Conservation (phyloP, 192 early-diverging fungal species). For the Linnemannia schmuckeri region DNA sequence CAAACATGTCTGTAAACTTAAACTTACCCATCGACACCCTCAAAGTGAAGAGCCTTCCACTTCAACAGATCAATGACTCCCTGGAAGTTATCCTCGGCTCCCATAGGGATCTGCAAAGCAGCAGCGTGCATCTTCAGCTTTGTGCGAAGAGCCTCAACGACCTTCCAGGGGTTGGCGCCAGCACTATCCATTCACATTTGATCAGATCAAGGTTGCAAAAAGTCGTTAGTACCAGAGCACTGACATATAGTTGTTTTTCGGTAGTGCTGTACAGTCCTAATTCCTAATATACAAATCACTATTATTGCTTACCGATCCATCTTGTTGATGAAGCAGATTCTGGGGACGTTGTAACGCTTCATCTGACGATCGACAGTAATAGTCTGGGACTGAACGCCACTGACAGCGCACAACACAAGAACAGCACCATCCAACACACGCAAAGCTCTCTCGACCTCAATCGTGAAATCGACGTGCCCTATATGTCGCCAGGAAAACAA, state of each 20-base stretch:
- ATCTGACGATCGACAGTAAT: slow-evolving; percentile 93
- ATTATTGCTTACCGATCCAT: slow-evolving; percentile 76
- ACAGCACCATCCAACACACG: slow-evolving; percentile 91
- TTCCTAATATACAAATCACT: not conserved
- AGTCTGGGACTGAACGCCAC: slow-evolving; percentile 89
- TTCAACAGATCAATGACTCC: slow-evolving; percentile 94
- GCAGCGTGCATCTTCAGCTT: slow-evolving; percentile 86
- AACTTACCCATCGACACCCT: slow-evolving; percentile 85
- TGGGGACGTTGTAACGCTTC: slow-evolving; percentile 89
- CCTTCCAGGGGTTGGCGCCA: slow-evolving; percentile 85
- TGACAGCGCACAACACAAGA: slow-evolving; percentile 85
- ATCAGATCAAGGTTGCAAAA: not conserved
- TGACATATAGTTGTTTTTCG: not conserved
- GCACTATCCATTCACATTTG: slow-evolving; percentile 53
- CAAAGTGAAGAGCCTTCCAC: slow-evolving; percentile 91
- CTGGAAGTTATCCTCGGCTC: slow-evolving; percentile 85
- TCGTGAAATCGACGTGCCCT: slow-evolving; percentile 93
- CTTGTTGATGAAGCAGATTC: slow-evolving; percentile 92
- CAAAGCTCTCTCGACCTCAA: slow-evolving; percentile 89
- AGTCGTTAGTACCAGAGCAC: not conserved
- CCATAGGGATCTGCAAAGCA: slow-evolving; percentile 88
- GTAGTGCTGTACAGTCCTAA: not conserved
- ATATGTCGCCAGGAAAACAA: not conserved
- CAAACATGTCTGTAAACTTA: not conserved
- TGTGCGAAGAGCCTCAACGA: slow-evolving; percentile 83